Evolutionary conservation across 805 yeast genomes (phyloP), one percentile per base, ranked within the genome.

Genomic region (Sporopachydermia quercuum): DNA sequence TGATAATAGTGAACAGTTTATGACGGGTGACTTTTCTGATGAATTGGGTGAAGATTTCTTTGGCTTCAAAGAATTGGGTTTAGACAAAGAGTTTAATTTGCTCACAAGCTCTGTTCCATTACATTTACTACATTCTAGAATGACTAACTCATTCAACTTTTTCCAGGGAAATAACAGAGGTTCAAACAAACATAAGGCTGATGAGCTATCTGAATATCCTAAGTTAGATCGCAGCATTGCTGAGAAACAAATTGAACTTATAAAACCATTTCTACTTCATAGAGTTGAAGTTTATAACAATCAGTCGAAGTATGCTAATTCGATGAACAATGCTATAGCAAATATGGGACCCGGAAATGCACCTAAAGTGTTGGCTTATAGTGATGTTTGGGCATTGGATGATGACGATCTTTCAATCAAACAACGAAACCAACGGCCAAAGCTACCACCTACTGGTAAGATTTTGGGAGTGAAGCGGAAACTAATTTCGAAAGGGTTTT

Each of bases 11-110:
- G 96, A 91, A 46, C 95, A 89, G 57, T 91, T 87, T 54, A 60
- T 89, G 47, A 81, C 91, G 19, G 99, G 99, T 42, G 96, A 87
- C 51, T 91, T 91, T 56, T 80, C 96, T 1, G 79, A 74, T 49
- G 96, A 87, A 44, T 62, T 91, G 33, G 98, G 97, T 4, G 98
- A 89, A 50, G 99, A 91, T 60, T 91, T 87, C 68, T 93, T 93
- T 62, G 99, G 99, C 0, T 93, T 91, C 65, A 81, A 73, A 53
- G 97, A 89, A 47, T 65, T 91, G 37, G 98, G 98, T 0, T 62
- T 91, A 40, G 97, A 89, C 51, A 83, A 79, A 50, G 99, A 91
- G 56, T 80, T 85, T 55, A 87, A 89, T 6, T 63, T 89, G 54
- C 60, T 86, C 38, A 79, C 87, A 18, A 71, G 87, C 2, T 74